These are phyloP conservation scores for Dendrobium officinale DNA, from an alignment of 106 monocot genomes.

Conservation along the genomic window DNA sequence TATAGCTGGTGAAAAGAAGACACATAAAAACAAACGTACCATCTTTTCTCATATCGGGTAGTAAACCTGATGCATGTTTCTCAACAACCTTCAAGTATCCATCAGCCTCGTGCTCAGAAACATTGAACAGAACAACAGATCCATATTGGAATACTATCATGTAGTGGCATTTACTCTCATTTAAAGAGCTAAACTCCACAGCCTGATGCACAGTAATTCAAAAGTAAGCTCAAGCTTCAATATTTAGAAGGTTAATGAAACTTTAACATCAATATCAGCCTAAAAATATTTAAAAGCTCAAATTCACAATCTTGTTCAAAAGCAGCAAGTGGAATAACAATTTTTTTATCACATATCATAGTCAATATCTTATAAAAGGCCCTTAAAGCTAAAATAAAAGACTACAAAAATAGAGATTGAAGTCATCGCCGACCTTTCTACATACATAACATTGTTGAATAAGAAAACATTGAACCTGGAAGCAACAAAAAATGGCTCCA, in stretches of 20 bases:
- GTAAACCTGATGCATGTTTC: constrained; percentile 78
- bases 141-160: constrained; percentile 99
- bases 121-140: constrained; percentile 91
- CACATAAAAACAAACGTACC: constrained; percentile 25
- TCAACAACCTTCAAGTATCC: constrained; percentile 88
- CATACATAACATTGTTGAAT: no score
- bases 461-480: no score
- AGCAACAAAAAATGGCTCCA: no score
- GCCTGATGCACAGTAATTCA: constrained; percentile 32
- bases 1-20: background rate
- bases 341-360: background rate
- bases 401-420: no score
- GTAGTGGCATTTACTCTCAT: constrained; percentile 74
- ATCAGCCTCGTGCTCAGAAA: constrained; percentile 88
- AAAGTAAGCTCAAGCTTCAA: background rate
- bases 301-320: background rate
- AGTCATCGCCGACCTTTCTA: no score
- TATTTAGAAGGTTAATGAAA: background rate
- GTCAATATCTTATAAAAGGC: background rate
- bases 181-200: constrained; percentile 43
- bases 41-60: constrained; percentile 81
- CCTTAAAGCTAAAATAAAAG: no score
- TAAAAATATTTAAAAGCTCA: background rate
- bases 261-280: background rate
- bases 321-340: background rate